Conservation (phyloP, 1,284 basidiomycete species). For the Leucocoprinus gongylophorus region DNA sequence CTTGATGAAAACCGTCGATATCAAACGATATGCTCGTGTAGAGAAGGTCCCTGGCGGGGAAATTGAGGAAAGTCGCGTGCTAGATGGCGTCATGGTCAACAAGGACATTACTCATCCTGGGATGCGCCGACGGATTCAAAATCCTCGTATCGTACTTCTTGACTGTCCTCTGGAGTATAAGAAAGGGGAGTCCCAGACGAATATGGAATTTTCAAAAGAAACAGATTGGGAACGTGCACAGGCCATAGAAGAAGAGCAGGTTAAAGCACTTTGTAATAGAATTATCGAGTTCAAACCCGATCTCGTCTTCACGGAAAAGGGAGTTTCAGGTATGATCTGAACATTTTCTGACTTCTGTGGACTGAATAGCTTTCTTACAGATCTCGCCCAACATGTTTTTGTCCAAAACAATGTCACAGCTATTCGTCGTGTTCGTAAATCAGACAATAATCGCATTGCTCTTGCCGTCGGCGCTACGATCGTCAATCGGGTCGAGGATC, state of each 20-base stretch:
- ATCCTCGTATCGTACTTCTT: constrained; percentile 85
- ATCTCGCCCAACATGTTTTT: constrained; percentile 92
- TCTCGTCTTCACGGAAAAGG: constrained; percentile 96
- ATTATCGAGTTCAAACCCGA: constrained; percentile 95
- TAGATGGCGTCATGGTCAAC: constrained; percentile 95
- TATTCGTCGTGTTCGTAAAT: constrained; percentile 92
- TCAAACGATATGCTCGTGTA: constrained; percentile 96
- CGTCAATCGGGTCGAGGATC: constrained; percentile 94
- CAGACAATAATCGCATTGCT: constrained; percentile 98
- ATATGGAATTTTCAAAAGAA: constrained; percentile 97
- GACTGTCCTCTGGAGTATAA: constrained; percentile 99
- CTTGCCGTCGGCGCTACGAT: constrained; percentile 95
- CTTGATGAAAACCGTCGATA: constrained; percentile 84
- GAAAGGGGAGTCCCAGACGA: constrained; percentile 98
- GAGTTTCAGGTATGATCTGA: constrained; percentile 70
- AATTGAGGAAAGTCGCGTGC: constrained; percentile 87
- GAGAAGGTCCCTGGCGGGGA: constrained; percentile 98
- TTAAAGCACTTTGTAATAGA: constrained; percentile 82
- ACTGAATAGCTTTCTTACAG: constrained; percentile 32
- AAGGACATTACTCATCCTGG: constrained; percentile 99
- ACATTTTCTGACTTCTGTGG: not conserved
- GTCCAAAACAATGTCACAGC: constrained; percentile 88
- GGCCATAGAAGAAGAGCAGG: constrained; percentile 96
- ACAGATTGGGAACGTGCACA: constrained; percentile 90
- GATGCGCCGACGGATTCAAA: constrained; percentile 89